Base-by-base conservation (phyloP, 1,139 yeast species). In the Taphrina communis region DNA sequence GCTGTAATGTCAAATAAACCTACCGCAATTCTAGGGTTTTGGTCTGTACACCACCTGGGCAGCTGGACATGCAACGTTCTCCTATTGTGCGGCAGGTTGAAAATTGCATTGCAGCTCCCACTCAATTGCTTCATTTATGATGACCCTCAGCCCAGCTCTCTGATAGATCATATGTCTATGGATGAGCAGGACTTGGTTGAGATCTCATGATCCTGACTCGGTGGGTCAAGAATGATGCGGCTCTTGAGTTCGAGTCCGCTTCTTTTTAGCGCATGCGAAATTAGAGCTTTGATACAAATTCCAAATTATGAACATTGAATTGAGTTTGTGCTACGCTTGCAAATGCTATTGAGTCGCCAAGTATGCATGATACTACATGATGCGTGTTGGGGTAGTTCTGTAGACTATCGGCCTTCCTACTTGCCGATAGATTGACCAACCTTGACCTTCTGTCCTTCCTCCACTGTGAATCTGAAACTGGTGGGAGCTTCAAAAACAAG, bases 401-500 rank as follows among this genome's bases (percentile, higher is more conserved):
- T 39, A 1, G 42, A 3, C 6, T 3, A 39, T 14, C 42, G 51
- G 17, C 2, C 2, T 6, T 46, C 6, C 3, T 50, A 50, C 12
- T 56, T 56, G 7, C 60, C 60, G 12, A 56, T 17, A n/a, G 60
- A 56, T 14, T 53, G 48, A 21, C 99, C 99, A 84, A 94, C 87
- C 77, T 87, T 86, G 57, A 95, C 94, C 73, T 83, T 84, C 73
- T 91, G 88, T 25, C 96, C 96, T 17, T 84, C 83, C 69, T 84
- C 81, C 68, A 93, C 84, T 58, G 84, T 80, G 76, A 93, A 95
- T 76, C 85, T 80, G 79, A 93, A 95, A 69, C 82, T 83, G 61
- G 78, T 76, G 48, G 99, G 99, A 0, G 98, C 99, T 79, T 95
- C 99, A 80, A 95, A 95, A 42, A 95, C 95, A 72, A 95, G 82